A percentile compares a stretch with the other conserved stretches of the same genome.
These are phyloP conservation scores for Neonectria coccinea DNA, from an alignment of 2,329 filamentous ascomycete genomes.

Conservation along the genomic window DNA sequence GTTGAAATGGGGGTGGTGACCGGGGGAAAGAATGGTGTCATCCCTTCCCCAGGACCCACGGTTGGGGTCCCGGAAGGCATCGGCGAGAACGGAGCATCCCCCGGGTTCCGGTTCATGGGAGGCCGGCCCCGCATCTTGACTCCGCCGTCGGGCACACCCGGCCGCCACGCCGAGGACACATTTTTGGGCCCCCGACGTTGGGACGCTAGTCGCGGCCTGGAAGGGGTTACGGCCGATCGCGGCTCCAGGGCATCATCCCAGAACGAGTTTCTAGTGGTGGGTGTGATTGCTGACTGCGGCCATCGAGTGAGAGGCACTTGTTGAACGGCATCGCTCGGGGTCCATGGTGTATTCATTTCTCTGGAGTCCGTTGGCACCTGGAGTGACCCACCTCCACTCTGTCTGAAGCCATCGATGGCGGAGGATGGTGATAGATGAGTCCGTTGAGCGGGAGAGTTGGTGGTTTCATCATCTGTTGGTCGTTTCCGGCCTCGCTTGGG, in stretches of 20 bases:
- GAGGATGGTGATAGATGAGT: constrained; percentile 69
- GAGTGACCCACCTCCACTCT: constrained; percentile 58
- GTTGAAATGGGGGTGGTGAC: constrained; percentile 12
- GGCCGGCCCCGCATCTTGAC: constrained; percentile 84
- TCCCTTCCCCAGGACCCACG: constrained; percentile 26
- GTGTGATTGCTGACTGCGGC: constrained; percentile 82
- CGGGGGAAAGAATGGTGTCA: constrained; percentile 20
- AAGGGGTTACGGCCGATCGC: constrained; percentile 79
- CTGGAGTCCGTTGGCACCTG: constrained; percentile 58
- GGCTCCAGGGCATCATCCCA: constrained; percentile 73
- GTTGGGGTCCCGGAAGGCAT: constrained; percentile 29
- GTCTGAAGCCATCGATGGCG: constrained; percentile 53
- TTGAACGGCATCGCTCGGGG: constrained; percentile 48
- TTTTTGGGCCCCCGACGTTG: constrained; percentile 81
- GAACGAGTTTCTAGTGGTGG: constrained; percentile 64
- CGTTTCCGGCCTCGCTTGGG: constrained; percentile 73
- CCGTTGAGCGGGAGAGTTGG: constrained; percentile 66
- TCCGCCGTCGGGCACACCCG: constrained; percentile 68
- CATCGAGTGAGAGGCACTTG: constrained; percentile 76
- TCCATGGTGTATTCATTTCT: constrained; percentile 52
- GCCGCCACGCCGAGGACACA: constrained; percentile 91
- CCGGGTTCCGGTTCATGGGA: constrained; percentile 71
- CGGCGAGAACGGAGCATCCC: constrained; percentile 61
- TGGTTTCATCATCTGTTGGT: constrained; percentile 69
- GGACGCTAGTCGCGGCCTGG: constrained; percentile 60